Percentiles rank a stretch among this genome's conserved stretches.
Conservation (phyloP, 148 eudicot species). For the Silene conica region DNA sequence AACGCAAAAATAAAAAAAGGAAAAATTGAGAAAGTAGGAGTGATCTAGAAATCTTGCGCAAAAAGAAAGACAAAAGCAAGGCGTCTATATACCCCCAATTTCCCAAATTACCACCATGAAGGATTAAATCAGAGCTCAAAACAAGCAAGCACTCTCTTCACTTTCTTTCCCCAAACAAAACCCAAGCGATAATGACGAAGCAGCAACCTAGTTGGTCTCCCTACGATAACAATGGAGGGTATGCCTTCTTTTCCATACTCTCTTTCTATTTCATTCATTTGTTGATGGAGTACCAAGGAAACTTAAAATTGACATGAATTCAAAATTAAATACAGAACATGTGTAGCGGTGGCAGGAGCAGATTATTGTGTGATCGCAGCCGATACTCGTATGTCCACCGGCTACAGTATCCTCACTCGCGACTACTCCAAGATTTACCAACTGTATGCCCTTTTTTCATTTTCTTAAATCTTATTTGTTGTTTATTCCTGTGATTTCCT, state of each 20-base stretch:
- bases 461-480: not conserved
- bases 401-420: slow-evolving; percentile 88
- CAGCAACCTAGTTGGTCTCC: slow-evolving; percentile 78
- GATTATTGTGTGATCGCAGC: slow-evolving; percentile 94
- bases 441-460: slow-evolving; percentile 36
- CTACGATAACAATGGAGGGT: slow-evolving; percentile 95
- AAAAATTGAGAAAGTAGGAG: too few species aligned
- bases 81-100: too few species aligned
- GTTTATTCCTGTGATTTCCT: not conserved
- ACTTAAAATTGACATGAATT: not conserved
- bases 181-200: slow-evolving; percentile 41
- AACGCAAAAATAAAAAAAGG: too few species aligned
- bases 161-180: not conserved
- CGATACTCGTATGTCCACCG: slow-evolving; percentile 93
- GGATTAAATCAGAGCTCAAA: too few species aligned
- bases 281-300: too few species aligned
- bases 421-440: slow-evolving; percentile 84
- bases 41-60: too few species aligned
- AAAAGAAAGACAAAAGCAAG: too few species aligned
- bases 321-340: slow-evolving; percentile 41
- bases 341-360: slow-evolving; percentile 72
- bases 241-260: not conserved
- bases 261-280: too few species aligned
- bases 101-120: too few species aligned
- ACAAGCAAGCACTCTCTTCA: not conserved